A percentile compares a stretch with the other conserved stretches of the same genome.
Evolutionary conservation across 257 asterid species (phyloP).

Genomic region (Solanum lycopersicoides): DNA sequence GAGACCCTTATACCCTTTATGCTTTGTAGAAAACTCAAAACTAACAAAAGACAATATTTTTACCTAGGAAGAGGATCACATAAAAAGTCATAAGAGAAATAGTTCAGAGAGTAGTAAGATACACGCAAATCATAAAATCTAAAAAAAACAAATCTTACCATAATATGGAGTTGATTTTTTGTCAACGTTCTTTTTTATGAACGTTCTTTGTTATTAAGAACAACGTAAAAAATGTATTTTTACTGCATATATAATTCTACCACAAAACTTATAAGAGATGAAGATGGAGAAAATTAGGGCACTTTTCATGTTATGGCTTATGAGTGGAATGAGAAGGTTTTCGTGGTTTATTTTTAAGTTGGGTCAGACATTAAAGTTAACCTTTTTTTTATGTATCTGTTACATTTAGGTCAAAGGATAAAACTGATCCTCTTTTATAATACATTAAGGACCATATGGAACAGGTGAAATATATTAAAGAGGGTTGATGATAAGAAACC

Average conservation of each 20-base stretch:
- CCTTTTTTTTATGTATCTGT: background rate
- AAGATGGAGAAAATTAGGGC: background rate
- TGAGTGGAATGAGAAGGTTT: background rate
- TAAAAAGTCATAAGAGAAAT: no score
- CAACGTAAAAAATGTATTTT: background rate
- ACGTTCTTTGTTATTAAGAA: background rate
- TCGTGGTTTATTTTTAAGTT: background rate
- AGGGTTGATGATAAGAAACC: no score
- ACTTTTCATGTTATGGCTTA: background rate
- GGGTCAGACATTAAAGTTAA: background rate
- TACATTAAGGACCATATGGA: no score
- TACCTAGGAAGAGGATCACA: background rate
- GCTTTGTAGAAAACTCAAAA: background rate
- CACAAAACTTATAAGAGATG: background rate
- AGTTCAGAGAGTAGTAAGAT: background rate
- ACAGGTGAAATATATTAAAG: no score
- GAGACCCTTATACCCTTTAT: no score
- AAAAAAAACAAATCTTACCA: background rate
- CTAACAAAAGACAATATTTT: background rate
- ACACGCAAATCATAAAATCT: background rate
- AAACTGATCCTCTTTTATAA: no score
- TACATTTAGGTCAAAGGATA: no score
- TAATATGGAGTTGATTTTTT: background rate
- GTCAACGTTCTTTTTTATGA: background rate
- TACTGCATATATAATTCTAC: background rate